phyloP scores from a whole-genome alignment of 2,329 filamentous ascomycete species.

The Colletotrichum sansevieriae region DNA sequence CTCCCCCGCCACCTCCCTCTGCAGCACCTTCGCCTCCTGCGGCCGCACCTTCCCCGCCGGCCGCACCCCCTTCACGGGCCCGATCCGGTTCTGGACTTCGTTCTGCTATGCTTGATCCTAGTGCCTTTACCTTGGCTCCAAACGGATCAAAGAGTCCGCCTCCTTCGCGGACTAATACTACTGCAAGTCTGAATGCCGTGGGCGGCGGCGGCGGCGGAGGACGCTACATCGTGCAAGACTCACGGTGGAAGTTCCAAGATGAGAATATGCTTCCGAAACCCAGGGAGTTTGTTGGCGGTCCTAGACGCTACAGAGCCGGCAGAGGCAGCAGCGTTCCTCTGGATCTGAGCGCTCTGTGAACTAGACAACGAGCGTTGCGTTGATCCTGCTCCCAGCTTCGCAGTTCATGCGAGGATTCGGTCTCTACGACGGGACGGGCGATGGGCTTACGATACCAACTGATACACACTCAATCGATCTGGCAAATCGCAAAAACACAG shows the following conservation, averaged over 20 bases:
- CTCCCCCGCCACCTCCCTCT: conserved; percentile 54
- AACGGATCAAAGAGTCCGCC: conserved; percentile 70
- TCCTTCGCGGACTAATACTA: conserved; percentile 55
- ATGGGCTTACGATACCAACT: background rate
- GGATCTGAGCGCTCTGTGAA: conserved; percentile 74
- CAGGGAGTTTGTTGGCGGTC: conserved; percentile 80
- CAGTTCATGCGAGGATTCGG: background rate
- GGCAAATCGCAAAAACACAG: too few relatives aligned
- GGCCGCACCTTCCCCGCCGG: conserved; percentile 49
- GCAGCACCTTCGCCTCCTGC: conserved; percentile 58
- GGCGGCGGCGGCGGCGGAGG: conserved; percentile 44
- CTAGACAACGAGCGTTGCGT: background rate
- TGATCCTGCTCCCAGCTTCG: background rate
- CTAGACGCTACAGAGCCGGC: conserved; percentile 88
- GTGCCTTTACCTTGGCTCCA: conserved; percentile 78
- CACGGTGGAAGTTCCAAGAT: conserved; percentile 87
- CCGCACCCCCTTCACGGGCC: conserved; percentile 52
- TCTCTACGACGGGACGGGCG: background rate
- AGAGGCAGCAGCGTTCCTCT: conserved; percentile 94
- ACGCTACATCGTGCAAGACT: conserved; percentile 77
- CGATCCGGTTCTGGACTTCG: conserved; percentile 63
- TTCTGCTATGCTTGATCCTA: conserved; percentile 78
- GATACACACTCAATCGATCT: background rate
- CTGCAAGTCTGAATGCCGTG: conserved; percentile 17
- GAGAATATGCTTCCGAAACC: conserved; percentile 88